Evolutionary conservation across 192 early-diverging fungal species (phyloP).

Genomic region (Linnemannia hyalina): DNA sequence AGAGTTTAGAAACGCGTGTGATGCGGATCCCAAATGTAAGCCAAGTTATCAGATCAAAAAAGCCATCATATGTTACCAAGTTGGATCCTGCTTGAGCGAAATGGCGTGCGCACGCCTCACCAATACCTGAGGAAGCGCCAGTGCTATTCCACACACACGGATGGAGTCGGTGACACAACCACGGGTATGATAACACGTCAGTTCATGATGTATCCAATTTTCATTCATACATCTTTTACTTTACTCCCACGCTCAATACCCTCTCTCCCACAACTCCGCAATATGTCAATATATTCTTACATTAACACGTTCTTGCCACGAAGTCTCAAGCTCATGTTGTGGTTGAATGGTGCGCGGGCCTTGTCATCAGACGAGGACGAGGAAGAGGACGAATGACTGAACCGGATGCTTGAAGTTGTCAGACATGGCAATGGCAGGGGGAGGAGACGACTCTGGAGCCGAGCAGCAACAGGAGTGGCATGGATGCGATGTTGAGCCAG

Average conservation of each 20-base stretch:
- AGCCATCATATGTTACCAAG: conserved; percentile 52
- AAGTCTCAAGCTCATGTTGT: conserved; percentile 36
- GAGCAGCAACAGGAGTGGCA: background rate
- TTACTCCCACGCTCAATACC: background rate
- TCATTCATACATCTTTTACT: background rate
- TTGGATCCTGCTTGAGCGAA: conserved; percentile 74
- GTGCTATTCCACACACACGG: conserved; percentile 56
- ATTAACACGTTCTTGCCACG: conserved; percentile 53
- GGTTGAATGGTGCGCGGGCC: conserved; percentile 1
- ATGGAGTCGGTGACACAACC: too few relatives aligned
- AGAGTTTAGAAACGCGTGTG: too few relatives aligned
- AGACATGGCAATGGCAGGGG: background rate
- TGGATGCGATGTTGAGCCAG: background rate
- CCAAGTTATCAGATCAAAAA: too few relatives aligned
- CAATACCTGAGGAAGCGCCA: conserved; percentile 80
- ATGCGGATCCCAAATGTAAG: too few relatives aligned
- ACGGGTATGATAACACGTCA: too few relatives aligned
- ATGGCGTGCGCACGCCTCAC: conserved; percentile 75
- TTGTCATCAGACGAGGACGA: background rate
- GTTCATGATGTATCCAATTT: background rate
- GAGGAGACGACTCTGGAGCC: background rate
- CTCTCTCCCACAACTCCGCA: background rate
- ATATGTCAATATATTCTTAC: conserved; percentile 9
- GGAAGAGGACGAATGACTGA: background rate
- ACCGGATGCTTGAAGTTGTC: conserved; percentile 4